Percentiles rank a stretch among this genome's conserved stretches.
phyloP scores from a whole-genome alignment of 768 basidiomycete species.

The Lyophyllum decastes region DNA sequence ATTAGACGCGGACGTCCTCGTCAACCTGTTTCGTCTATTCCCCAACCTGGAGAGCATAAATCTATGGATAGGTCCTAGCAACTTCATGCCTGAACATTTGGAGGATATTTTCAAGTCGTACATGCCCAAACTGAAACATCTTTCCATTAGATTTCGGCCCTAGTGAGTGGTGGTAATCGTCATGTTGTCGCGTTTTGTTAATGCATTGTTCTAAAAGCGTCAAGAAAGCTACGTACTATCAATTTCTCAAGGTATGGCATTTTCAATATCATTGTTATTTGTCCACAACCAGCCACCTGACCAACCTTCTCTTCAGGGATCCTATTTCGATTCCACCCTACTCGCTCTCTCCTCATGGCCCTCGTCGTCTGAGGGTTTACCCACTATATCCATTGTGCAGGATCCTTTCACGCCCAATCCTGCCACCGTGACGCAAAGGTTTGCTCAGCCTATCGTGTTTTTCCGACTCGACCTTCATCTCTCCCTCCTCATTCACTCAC shows the following conservation, averaged over 20 bases:
- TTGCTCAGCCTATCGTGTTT: slow-evolving; percentile 90
- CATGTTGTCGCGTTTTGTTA: neutral
- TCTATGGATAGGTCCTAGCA: slow-evolving; percentile 72
- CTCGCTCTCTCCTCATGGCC: slow-evolving; percentile 68
- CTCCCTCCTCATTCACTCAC: slow-evolving; percentile 43
- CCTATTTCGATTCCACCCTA: slow-evolving; percentile 81
- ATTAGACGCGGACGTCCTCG: slow-evolving; percentile 73
- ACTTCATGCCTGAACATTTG: slow-evolving; percentile 81
- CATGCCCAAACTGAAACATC: slow-evolving; percentile 42
- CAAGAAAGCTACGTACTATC: slow-evolving; percentile 74
- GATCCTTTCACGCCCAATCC: slow-evolving; percentile 53
- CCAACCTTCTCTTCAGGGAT: slow-evolving; percentile 47
- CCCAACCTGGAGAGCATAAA: slow-evolving; percentile 49
- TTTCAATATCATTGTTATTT: neutral
- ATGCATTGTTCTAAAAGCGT: slow-evolving; percentile 42
- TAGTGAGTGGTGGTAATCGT: slow-evolving; percentile 55
- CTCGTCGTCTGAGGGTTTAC: slow-evolving; percentile 28
- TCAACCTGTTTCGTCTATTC: slow-evolving; percentile 66
- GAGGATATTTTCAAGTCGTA: slow-evolving; percentile 62
- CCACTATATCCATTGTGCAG: slow-evolving; percentile 63
- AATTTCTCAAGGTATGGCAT: slow-evolving; percentile 67
- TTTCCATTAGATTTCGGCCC: slow-evolving; percentile 78
- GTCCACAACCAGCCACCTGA: neutral
- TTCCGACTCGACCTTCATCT: slow-evolving; percentile 63
- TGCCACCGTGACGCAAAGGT: slow-evolving; percentile 31